Base-by-base conservation (phyloP, 768 basidiomycete genomes). In the Agrocybe praecox region DNA sequence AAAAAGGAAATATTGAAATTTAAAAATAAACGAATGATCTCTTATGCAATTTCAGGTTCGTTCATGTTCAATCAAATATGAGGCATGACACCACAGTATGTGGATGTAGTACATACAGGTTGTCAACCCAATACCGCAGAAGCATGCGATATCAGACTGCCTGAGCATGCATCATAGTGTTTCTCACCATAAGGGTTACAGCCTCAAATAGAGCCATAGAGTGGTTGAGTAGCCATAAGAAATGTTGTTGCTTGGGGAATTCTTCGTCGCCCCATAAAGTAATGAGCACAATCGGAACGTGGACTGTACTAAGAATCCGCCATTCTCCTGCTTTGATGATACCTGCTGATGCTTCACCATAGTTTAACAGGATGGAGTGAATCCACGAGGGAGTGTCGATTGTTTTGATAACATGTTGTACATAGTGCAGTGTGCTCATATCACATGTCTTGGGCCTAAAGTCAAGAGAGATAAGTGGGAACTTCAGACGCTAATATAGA, bases 241-340 rank as follows among this genome's bases (percentile, higher is more conserved):
- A 21, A 49, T 59, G 18, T 63, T n/a, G 58, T 40, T n/a, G 58
- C 46, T 57, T 36, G 8, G 51, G 46, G 1, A 34, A 21, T 15
- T 51, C 36, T 22, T 32, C 29, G 18, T 19, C 18, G 23, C 66
- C 64, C 78, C 77, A 78, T 2, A 78, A 56, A 7, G 65, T 60
- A 19, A 70, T 58, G 1, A 79, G 61, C 2, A 74, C 67, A 6
- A 73, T 58, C 0, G 70, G 74, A 22, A 78, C 65, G 52, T 75
- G 55, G 9, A 73, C 45, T 0, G 66, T 64, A 18, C 72, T 69
- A 9, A 75, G 55, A 0, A 64, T 65, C 0, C 70, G 64, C 78
- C 77, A 80, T 58, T 76, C 59, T 48, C 74, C 70, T 12, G 74
- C 66, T 22, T 71, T 72, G 19, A 73, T 55, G 47, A 71, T 72